Conservation (phyloP, 306 rosid species). For the Abrus pulchellus region DNA sequence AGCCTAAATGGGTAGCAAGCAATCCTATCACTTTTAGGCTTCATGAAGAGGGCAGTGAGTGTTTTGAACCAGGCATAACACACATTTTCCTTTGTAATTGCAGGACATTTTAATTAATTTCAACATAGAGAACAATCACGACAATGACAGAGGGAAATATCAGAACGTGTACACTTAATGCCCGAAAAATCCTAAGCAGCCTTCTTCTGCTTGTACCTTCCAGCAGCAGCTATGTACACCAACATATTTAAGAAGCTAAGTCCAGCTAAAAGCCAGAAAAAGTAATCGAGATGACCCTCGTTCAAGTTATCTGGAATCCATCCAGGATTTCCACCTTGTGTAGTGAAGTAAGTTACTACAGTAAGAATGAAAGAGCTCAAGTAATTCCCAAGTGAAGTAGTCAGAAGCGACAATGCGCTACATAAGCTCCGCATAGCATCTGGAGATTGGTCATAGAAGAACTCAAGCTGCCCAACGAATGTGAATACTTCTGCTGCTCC, state of each 20-base stretch:
- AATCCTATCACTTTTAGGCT: not conserved
- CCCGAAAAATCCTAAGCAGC: slow-evolving; percentile 58
- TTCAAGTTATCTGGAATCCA: slow-evolving; percentile 96
- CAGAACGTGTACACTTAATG: slow-evolving; percentile 26
- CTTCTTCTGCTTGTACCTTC: slow-evolving; percentile 75
- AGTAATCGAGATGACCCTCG: slow-evolving; percentile 82
- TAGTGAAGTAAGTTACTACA: slow-evolving; percentile 77
- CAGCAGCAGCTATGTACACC: slow-evolving; percentile 69
- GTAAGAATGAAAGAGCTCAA: slow-evolving; percentile 88
- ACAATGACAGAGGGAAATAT: slow-evolving; percentile 23
- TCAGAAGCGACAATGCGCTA: slow-evolving; percentile 88
- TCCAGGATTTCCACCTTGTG: slow-evolving; percentile 68
- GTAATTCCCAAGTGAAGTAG: slow-evolving; percentile 84
- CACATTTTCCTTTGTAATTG: slow-evolving; percentile 29
- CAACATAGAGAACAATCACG: slow-evolving; percentile 39
- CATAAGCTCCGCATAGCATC: slow-evolving; percentile 98
- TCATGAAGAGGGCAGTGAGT: slow-evolving; percentile 2
- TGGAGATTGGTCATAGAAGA: slow-evolving; percentile 96
- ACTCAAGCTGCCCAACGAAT: slow-evolving; percentile 91
- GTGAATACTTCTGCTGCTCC: slow-evolving; percentile 92
- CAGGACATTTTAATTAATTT: slow-evolving; percentile 1
- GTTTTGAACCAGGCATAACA: slow-evolving; percentile 13
- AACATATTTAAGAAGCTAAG: slow-evolving; percentile 80
- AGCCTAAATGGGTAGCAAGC: not conserved
- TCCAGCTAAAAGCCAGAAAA: slow-evolving; percentile 91